Conservation (phyloP, 768 basidiomycete genomes). For the Leccinellum luteum region DNA sequence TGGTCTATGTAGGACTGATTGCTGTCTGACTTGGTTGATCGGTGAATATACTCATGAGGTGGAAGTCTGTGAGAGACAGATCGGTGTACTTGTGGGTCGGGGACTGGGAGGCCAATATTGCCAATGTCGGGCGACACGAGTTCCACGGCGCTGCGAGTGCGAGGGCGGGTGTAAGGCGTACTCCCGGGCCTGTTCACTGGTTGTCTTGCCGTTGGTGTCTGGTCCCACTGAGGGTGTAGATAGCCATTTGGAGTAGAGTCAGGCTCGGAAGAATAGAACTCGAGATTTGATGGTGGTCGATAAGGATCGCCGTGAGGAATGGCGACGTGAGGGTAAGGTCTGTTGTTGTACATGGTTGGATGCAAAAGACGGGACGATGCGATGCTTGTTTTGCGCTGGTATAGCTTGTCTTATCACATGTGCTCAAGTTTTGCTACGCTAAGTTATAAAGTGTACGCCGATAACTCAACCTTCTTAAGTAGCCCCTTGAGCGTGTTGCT, state of each 20-base stretch:
- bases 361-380: background rate
- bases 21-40: constrained; percentile 40
- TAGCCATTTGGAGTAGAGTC: constrained; percentile 21
- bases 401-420: constrained; percentile 12
- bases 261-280: constrained; percentile 30
- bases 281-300: constrained; percentile 30
- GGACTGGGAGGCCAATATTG: constrained; percentile 38
- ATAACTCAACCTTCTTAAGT: constrained; percentile 77
- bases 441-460: constrained; percentile 33
- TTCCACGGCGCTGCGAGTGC: constrained; percentile 40
- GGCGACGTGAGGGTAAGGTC: constrained; percentile 35
- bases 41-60: constrained; percentile 32
- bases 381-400: background rate
- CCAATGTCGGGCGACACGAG: constrained; percentile 28
- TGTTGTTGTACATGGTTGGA: constrained; percentile 26
- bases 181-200: constrained; percentile 19
- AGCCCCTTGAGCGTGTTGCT: constrained; percentile 78
- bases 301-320: constrained; percentile 39
- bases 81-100: constrained; percentile 52
- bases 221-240: constrained; percentile 35
- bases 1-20: constrained; percentile 18
- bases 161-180: constrained; percentile 29
- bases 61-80: constrained; percentile 39
- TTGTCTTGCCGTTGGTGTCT: constrained; percentile 26
- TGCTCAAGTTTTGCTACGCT: constrained; percentile 14